These are phyloP conservation scores for Cronartium quercuum DNA, from an alignment of 1,284 basidiomycete genomes.

Conservation along the genomic window DNA sequence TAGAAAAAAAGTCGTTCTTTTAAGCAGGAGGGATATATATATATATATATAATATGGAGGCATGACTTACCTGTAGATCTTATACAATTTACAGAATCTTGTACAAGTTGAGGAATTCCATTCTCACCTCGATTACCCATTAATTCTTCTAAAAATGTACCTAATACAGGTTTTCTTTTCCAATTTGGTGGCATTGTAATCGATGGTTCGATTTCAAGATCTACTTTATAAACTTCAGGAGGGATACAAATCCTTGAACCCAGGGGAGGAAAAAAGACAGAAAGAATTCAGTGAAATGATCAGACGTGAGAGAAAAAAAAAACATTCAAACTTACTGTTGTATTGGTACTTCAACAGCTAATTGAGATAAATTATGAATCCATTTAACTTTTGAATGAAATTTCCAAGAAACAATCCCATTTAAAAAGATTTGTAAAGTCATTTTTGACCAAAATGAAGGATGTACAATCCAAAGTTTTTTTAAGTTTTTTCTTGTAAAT, in stretches of 20 bases:
- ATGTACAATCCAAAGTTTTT: conserved; percentile 21
- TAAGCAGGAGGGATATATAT: too few species aligned
- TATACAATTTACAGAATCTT: conserved; percentile 26
- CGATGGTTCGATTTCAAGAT: conserved; percentile 18
- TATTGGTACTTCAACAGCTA: conserved; percentile 20
- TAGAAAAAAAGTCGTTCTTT: too few species aligned
- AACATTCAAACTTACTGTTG: conserved; percentile 27
- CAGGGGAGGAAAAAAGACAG: background rate
- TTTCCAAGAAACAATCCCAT: conserved; percentile 21
- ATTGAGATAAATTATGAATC: conserved; percentile 14
- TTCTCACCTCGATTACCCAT: conserved; percentile 5
- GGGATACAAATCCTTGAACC: conserved; percentile 15
- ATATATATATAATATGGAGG: too few species aligned
- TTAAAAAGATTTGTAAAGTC: conserved; percentile 19
- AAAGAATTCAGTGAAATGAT: background rate
- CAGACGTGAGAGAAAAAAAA: background rate
- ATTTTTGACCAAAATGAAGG: conserved; percentile 28
- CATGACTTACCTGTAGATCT: conserved; percentile 24
- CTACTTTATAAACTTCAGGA: conserved; percentile 27
- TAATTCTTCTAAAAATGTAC: conserved; percentile 6
- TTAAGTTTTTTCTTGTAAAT: conserved; percentile 10
- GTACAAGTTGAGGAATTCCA: conserved; percentile 24
- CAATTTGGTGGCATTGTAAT: conserved; percentile 5
- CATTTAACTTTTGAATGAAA: conserved; percentile 20
- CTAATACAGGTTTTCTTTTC: conserved; percentile 5